Conservation (phyloP, 2,329 filamentous ascomycete species). For the Dactylellina sp. region DNA sequence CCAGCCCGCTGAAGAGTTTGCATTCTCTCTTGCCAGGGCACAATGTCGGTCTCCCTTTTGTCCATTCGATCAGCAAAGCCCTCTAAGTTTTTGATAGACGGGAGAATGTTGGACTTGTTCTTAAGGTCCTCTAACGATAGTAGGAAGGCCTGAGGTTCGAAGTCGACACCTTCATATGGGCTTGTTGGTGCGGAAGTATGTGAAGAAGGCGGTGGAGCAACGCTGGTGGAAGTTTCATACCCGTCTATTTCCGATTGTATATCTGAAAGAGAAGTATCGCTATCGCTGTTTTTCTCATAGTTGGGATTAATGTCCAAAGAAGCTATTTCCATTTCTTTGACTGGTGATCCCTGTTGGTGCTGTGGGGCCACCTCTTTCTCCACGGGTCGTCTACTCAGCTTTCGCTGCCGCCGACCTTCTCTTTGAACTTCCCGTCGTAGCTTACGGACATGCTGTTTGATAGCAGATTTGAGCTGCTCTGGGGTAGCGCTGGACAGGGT, state of each 20-base stretch:
- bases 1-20: constrained; percentile 10
- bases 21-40: constrained; percentile 19
- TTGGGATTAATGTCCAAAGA: constrained; percentile 6
- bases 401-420: constrained; percentile 44
- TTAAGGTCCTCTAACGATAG: constrained; percentile 17
- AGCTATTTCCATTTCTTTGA: constrained; percentile 5
- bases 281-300: constrained; percentile 23
- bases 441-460: constrained; percentile 40
- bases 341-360: neutral
- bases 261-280: constrained; percentile 37
- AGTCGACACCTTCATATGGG: constrained; percentile 30
- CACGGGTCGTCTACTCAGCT: constrained; percentile 17
- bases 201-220: constrained; percentile 43
- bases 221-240: constrained; percentile 42
- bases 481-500: constrained; percentile 17
- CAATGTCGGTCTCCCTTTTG: constrained; percentile 16
- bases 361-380: constrained; percentile 19
- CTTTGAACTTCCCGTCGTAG: constrained; percentile 36
- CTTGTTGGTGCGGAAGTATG: constrained; percentile 50
- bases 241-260: constrained; percentile 46
- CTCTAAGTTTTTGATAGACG: constrained; percentile 32
- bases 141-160: constrained; percentile 16
- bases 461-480: constrained; percentile 26
- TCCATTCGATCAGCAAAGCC: constrained; percentile 23
- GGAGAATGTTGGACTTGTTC: constrained; percentile 25